Evolutionary conservation across 2,329 filamentous ascomycete genomes (phyloP).

Genomic region (Pseudopithomyces maydicus): DNA sequence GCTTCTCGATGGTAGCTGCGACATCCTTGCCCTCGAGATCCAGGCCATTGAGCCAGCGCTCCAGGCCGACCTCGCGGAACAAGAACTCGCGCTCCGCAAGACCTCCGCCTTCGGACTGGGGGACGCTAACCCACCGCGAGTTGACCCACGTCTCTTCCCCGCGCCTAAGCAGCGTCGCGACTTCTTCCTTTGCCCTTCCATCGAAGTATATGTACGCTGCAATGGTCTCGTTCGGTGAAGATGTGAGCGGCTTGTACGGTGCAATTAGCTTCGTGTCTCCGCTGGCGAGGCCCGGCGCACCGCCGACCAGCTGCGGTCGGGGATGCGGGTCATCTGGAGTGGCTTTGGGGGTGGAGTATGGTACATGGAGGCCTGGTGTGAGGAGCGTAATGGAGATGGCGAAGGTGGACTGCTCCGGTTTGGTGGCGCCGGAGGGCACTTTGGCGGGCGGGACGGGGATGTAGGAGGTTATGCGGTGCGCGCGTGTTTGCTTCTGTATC

Average conservation of each 20-base stretch:
- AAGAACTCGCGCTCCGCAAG: conserved; percentile 95
- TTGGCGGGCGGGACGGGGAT: conserved; percentile 93
- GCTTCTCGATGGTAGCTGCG: conserved; percentile 74
- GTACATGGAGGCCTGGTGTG: conserved; percentile 84
- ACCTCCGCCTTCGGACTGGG: conserved; percentile 87
- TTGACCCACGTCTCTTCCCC: conserved; percentile 99
- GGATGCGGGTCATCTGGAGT: conserved; percentile 78
- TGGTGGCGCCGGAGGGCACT: conserved; percentile 68
- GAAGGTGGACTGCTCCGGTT: conserved; percentile 92
- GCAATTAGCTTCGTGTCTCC: conserved; percentile 66
- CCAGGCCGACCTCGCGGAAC: conserved; percentile 94
- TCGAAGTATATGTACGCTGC: conserved; percentile 99
- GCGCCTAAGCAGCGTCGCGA: conserved; percentile 86
- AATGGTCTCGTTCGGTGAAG: conserved; percentile 93
- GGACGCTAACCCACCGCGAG: conserved; percentile 94
- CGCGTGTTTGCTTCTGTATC: conserved; percentile 89
- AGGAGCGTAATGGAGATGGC: conserved; percentile 97
- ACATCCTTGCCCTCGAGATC: conserved; percentile 90
- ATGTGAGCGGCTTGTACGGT: conserved; percentile 90
- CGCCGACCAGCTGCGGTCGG: conserved; percentile 79
- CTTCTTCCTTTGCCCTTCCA: conserved; percentile 91
- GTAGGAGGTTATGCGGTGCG: conserved; percentile 93
- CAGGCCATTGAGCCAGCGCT: conserved; percentile 94
- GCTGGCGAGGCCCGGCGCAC: conserved; percentile 60
- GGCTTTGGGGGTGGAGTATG: conserved; percentile 87